Percentiles rank a stretch among this genome's conserved stretches.
Conservation (phyloP, 345 rosid genomes). For the Salix brachista region DNA sequence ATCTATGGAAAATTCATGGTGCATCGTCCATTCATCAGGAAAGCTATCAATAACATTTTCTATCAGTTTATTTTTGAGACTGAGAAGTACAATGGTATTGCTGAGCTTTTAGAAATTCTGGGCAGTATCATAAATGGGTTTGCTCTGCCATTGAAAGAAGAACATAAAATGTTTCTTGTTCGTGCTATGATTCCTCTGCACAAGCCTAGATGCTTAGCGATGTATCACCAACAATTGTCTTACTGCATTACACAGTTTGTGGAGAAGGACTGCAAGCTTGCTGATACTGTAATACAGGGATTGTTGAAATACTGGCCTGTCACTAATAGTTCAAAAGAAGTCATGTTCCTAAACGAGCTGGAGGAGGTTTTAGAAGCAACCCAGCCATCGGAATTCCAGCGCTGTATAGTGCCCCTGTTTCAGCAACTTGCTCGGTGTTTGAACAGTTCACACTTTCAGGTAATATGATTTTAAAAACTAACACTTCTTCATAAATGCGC, state of each 20-base stretch:
- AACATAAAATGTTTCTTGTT: conserved; percentile 79
- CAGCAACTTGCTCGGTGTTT: conserved; percentile 67
- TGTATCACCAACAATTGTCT: conserved; percentile 83
- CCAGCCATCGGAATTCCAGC: conserved; percentile 70
- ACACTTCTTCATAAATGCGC: neutral
- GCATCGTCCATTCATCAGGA: conserved; percentile 87
- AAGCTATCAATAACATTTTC: conserved; percentile 75
- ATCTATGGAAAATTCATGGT: conserved; percentile 92
- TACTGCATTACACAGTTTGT: conserved; percentile 82
- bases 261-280: conserved; percentile 86
- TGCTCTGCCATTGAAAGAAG: conserved; percentile 90
- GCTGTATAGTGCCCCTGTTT: conserved; percentile 79
- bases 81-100: conserved; percentile 77
- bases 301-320: conserved; percentile 87
- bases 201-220: conserved; percentile 73
- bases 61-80: conserved; percentile 73
- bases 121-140: conserved; percentile 94
- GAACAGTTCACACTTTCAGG: conserved; percentile 90
- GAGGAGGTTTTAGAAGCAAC: conserved; percentile 89
- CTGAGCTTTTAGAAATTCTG: conserved; percentile 80
- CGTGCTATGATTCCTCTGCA: conserved; percentile 74
- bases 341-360: conserved; percentile 81
- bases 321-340: conserved; percentile 90
- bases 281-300: conserved; percentile 71
- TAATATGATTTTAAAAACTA: conserved; percentile 16